Conservation (phyloP, 2,329 filamentous ascomycete genomes). For the Ceratocystis cacaofunesta region DNA sequence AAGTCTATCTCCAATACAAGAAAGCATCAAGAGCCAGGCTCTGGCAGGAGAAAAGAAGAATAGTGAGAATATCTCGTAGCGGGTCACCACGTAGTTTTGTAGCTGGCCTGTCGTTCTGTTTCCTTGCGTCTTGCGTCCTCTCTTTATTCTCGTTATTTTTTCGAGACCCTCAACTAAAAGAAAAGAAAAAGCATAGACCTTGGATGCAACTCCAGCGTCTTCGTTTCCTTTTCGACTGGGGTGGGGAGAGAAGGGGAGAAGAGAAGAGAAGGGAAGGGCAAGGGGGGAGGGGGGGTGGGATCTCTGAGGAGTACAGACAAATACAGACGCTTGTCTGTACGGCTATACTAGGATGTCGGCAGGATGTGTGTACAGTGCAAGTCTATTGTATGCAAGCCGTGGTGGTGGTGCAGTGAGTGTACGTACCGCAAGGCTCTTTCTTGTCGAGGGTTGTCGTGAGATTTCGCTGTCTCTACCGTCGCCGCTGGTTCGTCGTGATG, state of each 20-base stretch:
- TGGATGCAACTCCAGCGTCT: conserved; percentile 13
- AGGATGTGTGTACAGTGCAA: background rate
- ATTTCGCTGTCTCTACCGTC: too few species aligned
- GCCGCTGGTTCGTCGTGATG: too few species aligned
- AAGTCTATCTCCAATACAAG: background rate
- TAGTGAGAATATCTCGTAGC: background rate
- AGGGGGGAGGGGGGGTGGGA: background rate
- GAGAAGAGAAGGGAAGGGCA: background rate
- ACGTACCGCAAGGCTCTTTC: too few species aligned
- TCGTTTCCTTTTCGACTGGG: conserved; percentile 14
- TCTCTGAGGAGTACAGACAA: background rate
- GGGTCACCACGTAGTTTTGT: conserved; percentile 15
- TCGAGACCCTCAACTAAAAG: conserved; percentile 1
- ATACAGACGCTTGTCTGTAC: conserved; percentile 3
- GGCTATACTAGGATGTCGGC: background rate
- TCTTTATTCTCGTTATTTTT: background rate
- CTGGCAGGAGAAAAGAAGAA: conserved; percentile 9
- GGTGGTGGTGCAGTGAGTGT: too few species aligned
- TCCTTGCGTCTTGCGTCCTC: background rate
- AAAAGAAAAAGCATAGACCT: conserved; percentile 12
- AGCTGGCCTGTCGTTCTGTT: conserved; percentile 10
- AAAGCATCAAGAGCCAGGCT: conserved; percentile 13
- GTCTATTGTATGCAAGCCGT: background rate
- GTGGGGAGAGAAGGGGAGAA: background rate
- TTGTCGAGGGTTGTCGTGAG: too few species aligned